A percentile compares a stretch with the other conserved stretches of the same genome.
Conservation (phyloP, 352 stramenopile species). For the Phytophthora pseudosyringae region DNA sequence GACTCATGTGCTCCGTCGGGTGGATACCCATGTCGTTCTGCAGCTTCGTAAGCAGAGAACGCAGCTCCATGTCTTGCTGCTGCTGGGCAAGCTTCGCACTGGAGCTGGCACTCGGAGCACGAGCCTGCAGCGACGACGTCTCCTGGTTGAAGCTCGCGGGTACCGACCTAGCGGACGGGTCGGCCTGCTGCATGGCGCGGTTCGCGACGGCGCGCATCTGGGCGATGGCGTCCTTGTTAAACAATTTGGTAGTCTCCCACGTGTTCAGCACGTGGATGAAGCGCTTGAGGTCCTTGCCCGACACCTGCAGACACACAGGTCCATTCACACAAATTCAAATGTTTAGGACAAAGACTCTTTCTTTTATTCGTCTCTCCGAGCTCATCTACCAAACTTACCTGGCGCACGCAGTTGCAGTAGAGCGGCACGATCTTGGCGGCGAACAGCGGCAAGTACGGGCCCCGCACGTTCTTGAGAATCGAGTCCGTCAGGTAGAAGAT, state of each 20-base stretch:
- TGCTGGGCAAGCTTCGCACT: slow-evolving; percentile 35
- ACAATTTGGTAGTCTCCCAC: slow-evolving; percentile 75
- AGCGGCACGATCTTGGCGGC: slow-evolving; percentile 75
- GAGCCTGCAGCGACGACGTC: slow-evolving; percentile 20
- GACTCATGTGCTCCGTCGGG: slow-evolving; percentile 83
- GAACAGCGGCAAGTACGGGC: slow-evolving; percentile 76
- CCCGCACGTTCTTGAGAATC: slow-evolving; percentile 89
- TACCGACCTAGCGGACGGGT: slow-evolving; percentile 46
- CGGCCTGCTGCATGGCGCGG: slow-evolving; percentile 52
- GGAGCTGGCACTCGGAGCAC: slow-evolving; percentile 5
- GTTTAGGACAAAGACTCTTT: too few relatives aligned
- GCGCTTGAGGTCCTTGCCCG: slow-evolving; percentile 77
- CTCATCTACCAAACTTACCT: slow-evolving; percentile 44
- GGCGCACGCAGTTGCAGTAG: slow-evolving; percentile 86
- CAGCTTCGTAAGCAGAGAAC: slow-evolving; percentile 79
- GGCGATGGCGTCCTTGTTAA: slow-evolving; percentile 54
- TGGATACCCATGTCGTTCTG: slow-evolving; percentile 91
- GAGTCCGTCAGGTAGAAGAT: slow-evolving; percentile 92
- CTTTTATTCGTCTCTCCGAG: slow-evolving; percentile 14
- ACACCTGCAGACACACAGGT: slow-evolving; percentile 50
- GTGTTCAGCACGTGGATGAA: slow-evolving; percentile 90
- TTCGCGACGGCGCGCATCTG: slow-evolving; percentile 79
- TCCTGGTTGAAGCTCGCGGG: slow-evolving; percentile 64
- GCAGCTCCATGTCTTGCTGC: slow-evolving; percentile 81
- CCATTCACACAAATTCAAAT: not conserved